Evolutionary conservation across 306 rosid species (phyloP), one percentile per base, ranked within the genome.

Genomic region (Inga oerstediana): DNA sequence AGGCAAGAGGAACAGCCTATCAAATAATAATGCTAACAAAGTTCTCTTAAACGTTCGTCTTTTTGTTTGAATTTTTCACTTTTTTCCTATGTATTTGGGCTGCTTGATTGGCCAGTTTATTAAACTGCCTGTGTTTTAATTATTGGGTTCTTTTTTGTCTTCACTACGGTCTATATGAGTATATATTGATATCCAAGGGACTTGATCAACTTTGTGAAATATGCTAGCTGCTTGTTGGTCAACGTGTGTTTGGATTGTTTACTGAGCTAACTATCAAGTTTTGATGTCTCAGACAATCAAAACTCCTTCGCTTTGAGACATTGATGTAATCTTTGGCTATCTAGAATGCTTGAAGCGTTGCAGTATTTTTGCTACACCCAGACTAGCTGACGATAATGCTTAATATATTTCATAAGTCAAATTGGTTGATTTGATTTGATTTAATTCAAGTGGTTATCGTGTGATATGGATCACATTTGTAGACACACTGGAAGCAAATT

Each of bases 91-190:
- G 30, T 27, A 72, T 41, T 84, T 83, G 79, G 82, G 83, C 80
- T 86, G 83, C 52, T 76, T 24, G 76, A 59, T 66, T 69, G 72
- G 30, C 54, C 45, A 70, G 6, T 20, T 41, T 15, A 59, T 80
- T 37, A 70, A 72, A 80, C 43, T 43, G 84, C 59, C 76, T 35
- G 13, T 85, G 73, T 74, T 79, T 61, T 65, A 59, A 80, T 79
- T 67, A 61, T 75, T 73, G 32, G 49, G 82, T 76, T n/a, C n/a
- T 16, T 9, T 82, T 12, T 43, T 2, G 8, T 13, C 37, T 41
- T n/a, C 35, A 30, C 37, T 4, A 4, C 19, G 34, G 8, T 14
- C 16, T 24, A 22, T n/a, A 2, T 59, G 5, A 45, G 13, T 51
- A 58, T 39, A 13, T 19, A 41, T 41, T 13, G 35, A 24, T 22